Base-by-base conservation (phyloP, 169 alveolate genomes). In the Plasmodium coatneyi region DNA sequence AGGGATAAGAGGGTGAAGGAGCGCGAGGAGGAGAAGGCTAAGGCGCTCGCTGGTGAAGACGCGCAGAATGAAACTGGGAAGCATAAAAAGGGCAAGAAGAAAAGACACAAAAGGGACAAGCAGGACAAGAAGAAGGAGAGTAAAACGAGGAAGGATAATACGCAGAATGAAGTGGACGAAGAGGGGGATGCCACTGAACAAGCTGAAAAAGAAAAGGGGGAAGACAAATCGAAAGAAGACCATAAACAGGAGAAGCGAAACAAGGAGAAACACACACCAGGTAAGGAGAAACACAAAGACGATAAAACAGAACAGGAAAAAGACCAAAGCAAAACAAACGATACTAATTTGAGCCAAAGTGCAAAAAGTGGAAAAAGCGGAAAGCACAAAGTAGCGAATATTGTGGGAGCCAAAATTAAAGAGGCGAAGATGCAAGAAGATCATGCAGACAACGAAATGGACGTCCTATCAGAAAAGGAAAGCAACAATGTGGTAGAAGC, bases 401-500 rank as follows among this genome's bases (percentile, higher is more conserved):
- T 14, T 71, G 80, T 10, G 25, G 60, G 14, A 74, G 22, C 32
- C 76, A 70, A 74, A 84, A 54, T 16, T 71, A 84, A 30, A 39
- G 28, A 30, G 80, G 80, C 5, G 71, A 34, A 43, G 46, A 71
- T 7, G 39, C 28, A 84, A 43, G 7, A n/a, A 19, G 25, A 25
- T 36, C 36, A 84, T 34, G 30, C 14, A 28, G 76, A 22, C 10
- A 32, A 72, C 66, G 71, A 84, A 84, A 71, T 28, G 36, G 89
- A 87, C 60, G 70, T 30, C 16, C 39, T 60, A 3, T 30, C 74
- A 14, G 87, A 56, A 19, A 70, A 72, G n/a, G 76, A 79, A 78
- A 66, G 79, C 72, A 78, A 41, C 22, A 87, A 70, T 70, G 32
- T 74, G 1, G 82, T 41, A 39, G 56, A 78, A 49, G 43, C 93